Evolutionary conservation across 495 filamentous ascomycete genomes (phyloP), one percentile per base, ranked within the genome.

Genomic region (Lasiosphaeris hirsuta): DNA sequence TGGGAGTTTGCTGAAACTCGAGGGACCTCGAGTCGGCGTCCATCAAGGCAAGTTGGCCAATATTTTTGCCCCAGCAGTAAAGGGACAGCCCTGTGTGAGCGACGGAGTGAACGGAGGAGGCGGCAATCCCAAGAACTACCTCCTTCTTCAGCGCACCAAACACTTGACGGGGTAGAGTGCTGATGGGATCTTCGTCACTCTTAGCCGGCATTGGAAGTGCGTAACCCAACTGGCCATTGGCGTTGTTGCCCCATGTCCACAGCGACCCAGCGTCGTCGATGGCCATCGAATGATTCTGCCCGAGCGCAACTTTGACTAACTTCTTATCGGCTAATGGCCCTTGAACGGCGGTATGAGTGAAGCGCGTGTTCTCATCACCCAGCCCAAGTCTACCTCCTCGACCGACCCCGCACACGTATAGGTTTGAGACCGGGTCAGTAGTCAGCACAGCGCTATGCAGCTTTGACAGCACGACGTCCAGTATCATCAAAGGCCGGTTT

Each of bases 1-100:
- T 82, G 10, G 94, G 95, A 1, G 81, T 87, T 10, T 79, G 78
- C 68, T 98, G 94, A 14, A 84, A 74, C 56, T 92, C 89, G 13
- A 96, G 83, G 0, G 92, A 96, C 15, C 90, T 85, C 39, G 95
- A 91, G 71, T 97, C 93, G 10, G 94, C 92, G 67, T 96, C 95
- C 65, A 97, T 88, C 42, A 98, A 76, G 4, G 94, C 95, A 45
- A 98, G 81, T 63, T 98, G 94, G 18, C 94, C 94, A 61, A 95
- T 84, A 61, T 97, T 98, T 70, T 94, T 96, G 15, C 94, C 94
- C 78, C 95, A 98, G 4, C 90, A 96, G 67, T 88, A 98, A 5
- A 98, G 75, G 18, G 91, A 90, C 2, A 84, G 80, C 1, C 78
- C 76, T 4, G 90, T 97, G 63, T 94, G 88, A 4, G 90, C 90